These are phyloP conservation scores for Zasmidium citrigriseum DNA, from an alignment of 2,329 filamentous ascomycete species.

Conservation along the genomic window DNA sequence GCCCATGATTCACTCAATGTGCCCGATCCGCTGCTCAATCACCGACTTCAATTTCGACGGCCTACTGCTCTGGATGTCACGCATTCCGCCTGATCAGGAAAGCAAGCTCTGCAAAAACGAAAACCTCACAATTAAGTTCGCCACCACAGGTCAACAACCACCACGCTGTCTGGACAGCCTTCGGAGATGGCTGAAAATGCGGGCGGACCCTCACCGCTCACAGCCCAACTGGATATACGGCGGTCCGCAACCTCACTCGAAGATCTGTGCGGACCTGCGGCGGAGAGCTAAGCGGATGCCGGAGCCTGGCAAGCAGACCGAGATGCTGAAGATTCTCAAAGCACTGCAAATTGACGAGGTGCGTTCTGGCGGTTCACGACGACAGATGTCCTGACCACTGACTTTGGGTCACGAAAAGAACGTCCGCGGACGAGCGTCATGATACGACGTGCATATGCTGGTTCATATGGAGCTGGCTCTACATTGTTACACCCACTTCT, in stretches of 20 bases:
- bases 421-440: not conserved
- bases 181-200: constrained; percentile 32
- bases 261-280: constrained; percentile 31
- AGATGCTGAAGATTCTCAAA: constrained; percentile 30
- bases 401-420: not conserved
- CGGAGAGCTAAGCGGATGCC: constrained; percentile 31
- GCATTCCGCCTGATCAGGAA: constrained; percentile 31
- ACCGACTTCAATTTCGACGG: constrained; percentile 36
- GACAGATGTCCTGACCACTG: not conserved
- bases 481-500: constrained; percentile 20
- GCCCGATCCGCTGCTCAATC: constrained; percentile 30
- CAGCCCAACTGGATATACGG: constrained; percentile 34
- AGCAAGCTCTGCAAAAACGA: constrained; percentile 31
- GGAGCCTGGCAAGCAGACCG: constrained; percentile 29
- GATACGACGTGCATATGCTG: not conserved
- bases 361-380: not conserved
- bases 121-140: constrained; percentile 28
- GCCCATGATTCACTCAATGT: constrained; percentile 32
- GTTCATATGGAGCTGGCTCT: no score
- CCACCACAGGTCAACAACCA: constrained; percentile 21
- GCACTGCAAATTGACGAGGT: constrained; percentile 21
- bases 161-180: constrained; percentile 20
- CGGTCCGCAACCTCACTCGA: constrained; percentile 26
- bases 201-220: constrained; percentile 31
- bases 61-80: constrained; percentile 30